phyloP scores from a whole-genome alignment of 1,284 basidiomycete genomes.

The Ustilago lituana region DNA sequence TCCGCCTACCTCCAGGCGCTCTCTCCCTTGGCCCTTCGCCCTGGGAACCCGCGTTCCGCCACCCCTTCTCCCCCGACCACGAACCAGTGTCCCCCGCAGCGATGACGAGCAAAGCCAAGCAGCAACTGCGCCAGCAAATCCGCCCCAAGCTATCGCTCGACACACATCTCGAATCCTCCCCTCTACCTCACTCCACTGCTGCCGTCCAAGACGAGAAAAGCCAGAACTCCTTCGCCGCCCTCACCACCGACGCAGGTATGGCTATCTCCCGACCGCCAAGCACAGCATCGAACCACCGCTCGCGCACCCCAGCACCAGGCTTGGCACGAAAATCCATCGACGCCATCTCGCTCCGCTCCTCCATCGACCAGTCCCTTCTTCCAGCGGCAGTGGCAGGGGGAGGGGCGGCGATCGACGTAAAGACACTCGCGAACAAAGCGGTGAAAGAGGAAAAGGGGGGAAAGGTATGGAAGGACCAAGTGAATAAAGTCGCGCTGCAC shows the following conservation, averaged over 20 bases:
- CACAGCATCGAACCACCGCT: conserved; percentile 1
- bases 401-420: conserved; percentile 34
- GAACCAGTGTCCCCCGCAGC: conserved; percentile 3
- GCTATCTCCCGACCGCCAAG: conserved; percentile 16
- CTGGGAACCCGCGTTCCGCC: conserved; percentile 19
- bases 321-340: conserved; percentile 33
- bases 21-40: conserved; percentile 24
- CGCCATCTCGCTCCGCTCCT: conserved; percentile 19
- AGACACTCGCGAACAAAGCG: conserved; percentile 23
- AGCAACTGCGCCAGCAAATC: conserved; percentile 2
- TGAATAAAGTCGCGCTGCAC: conserved; percentile 31
- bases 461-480: conserved; percentile 35
- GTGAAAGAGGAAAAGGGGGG: conserved; percentile 29
- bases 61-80: conserved; percentile 19
- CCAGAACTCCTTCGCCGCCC: not conserved
- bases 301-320: not conserved
- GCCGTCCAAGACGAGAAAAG: not conserved
- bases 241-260: not conserved
- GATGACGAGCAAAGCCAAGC: conserved; percentile 19
- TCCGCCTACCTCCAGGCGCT: conserved; percentile 18
- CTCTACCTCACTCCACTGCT: conserved; percentile 5
- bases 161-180: conserved; percentile 15
- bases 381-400: too few relatives aligned
- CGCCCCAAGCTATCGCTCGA: conserved; percentile 23
- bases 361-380: too few relatives aligned